phyloP scores from a whole-genome alignment of 2,329 filamentous ascomycete species.

The Tolypocladium sp. region DNA sequence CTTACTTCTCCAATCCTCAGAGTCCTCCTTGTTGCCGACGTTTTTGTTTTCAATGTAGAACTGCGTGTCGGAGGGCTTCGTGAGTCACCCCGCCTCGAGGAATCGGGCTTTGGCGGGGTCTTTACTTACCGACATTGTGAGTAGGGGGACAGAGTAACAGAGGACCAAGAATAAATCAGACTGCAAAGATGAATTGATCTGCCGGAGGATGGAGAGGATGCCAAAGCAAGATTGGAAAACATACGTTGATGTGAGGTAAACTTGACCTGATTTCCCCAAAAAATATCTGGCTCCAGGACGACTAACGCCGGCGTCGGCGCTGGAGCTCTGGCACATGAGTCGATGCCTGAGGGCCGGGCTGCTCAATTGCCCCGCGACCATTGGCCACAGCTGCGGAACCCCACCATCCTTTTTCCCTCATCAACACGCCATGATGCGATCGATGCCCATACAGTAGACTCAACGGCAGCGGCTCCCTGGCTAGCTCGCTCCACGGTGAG shows the following conservation, averaged over 20 bases:
- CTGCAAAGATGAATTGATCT: background rate
- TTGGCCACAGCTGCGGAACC: background rate
- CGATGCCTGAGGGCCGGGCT: background rate
- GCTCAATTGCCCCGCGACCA: background rate
- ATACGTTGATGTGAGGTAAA: background rate
- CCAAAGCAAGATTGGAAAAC: background rate
- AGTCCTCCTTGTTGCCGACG: slow-evolving; percentile 63
- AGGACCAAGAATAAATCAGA: background rate
- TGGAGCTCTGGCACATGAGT: background rate
- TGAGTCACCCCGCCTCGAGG: slow-evolving; percentile 16
- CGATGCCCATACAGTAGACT: background rate
- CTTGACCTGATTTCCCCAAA: background rate
- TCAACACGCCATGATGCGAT: background rate
- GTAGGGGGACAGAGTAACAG: background rate
- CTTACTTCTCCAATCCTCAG: slow-evolving; percentile 79
- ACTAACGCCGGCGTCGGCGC: background rate
- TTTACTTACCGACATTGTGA: background rate
- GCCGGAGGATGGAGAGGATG: background rate
- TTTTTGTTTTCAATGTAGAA: slow-evolving; percentile 74
- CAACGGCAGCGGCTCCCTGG: background rate
- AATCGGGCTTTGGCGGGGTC: background rate
- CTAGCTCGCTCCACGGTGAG: background rate
- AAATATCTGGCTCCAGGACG: background rate
- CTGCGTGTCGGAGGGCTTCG: slow-evolving; percentile 11
- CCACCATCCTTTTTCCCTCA: background rate